Percentiles rank a stretch among this genome's conserved stretches.
These are phyloP conservation scores for Spergularia azorica DNA, from an alignment of 179 eudicot species.

Conservation along the genomic window DNA sequence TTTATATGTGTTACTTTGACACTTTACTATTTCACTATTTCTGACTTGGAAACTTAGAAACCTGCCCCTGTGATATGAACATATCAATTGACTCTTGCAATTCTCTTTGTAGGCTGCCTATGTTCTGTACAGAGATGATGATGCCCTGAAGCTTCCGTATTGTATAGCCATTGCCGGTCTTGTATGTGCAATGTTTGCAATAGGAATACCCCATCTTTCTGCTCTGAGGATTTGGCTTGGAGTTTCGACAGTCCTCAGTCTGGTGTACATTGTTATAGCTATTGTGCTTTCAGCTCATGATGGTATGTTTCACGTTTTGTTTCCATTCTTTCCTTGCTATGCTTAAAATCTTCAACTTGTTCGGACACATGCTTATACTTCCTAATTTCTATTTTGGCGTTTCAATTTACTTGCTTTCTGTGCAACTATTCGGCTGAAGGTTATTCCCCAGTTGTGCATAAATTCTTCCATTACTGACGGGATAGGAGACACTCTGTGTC, in stretches of 20 bases:
- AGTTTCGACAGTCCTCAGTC: constrained; percentile 74
- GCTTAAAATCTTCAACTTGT: not conserved
- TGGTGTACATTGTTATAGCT: constrained; percentile 64
- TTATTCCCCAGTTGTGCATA: not conserved
- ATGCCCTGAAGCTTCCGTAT: constrained; percentile 73
- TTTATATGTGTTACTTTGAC: not conserved
- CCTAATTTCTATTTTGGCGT: too few species aligned
- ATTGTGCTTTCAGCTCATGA: constrained; percentile 62
- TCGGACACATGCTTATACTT: too few species aligned
- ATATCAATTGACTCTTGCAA: not conserved
- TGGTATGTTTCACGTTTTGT: constrained; percentile 49
- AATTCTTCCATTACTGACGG: too few species aligned
- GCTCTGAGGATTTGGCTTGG: constrained; percentile 84
- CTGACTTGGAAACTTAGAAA: not conserved
- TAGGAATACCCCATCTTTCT: constrained; percentile 81
- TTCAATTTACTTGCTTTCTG: not conserved
- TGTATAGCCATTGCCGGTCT: constrained; percentile 72
- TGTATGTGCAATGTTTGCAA: constrained; percentile 78
- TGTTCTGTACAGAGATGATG: constrained; percentile 58
- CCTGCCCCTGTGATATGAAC: not conserved
- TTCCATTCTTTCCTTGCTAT: not conserved
- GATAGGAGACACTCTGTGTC: too few species aligned
- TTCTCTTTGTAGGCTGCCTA: constrained; percentile 65
- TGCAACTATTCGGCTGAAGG: not conserved
- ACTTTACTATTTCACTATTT: not conserved